Percentiles rank a stretch among this genome's conserved stretches.
phyloP scores from a whole-genome alignment of 2,329 filamentous ascomycete genomes.

The Sporothrix globosa region DNA sequence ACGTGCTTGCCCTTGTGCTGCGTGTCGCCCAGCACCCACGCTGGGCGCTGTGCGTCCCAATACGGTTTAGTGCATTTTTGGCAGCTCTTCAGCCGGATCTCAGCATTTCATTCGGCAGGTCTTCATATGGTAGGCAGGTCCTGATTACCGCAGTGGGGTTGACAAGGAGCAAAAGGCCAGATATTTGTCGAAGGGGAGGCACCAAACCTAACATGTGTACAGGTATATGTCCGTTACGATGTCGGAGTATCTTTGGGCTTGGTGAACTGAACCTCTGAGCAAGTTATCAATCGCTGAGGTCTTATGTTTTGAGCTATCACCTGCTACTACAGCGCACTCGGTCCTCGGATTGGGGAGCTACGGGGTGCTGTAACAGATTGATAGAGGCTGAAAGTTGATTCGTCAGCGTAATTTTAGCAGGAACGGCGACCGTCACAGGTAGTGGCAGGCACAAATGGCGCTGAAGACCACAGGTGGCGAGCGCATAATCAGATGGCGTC shows the following conservation, averaged over 20 bases:
- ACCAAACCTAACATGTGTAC: not conserved
- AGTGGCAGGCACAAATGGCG: not conserved
- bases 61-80: not conserved
- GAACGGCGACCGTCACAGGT: not conserved
- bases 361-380: not conserved
- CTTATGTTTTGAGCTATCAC: not conserved
- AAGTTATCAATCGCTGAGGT: not conserved
- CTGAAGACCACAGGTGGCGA: slow-evolving; percentile 4
- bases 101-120: not conserved
- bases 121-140: not conserved
- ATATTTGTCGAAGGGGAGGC: not conserved
- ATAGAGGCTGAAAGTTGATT: slow-evolving; percentile 10
- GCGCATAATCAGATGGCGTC: slow-evolving; percentile 19
- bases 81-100: not conserved
- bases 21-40: slow-evolving; percentile 22
- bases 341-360: no score
- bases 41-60: not conserved
- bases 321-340: not conserved
- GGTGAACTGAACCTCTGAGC: not conserved
- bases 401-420: slow-evolving; percentile 7
- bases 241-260: not conserved
- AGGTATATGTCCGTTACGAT: not conserved
- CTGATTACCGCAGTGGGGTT: no score
- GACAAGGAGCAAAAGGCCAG: slow-evolving; percentile 12
- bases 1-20: slow-evolving; percentile 13